Conservation (phyloP, 73 alveolate species). For the Diophrys sp. region DNA sequence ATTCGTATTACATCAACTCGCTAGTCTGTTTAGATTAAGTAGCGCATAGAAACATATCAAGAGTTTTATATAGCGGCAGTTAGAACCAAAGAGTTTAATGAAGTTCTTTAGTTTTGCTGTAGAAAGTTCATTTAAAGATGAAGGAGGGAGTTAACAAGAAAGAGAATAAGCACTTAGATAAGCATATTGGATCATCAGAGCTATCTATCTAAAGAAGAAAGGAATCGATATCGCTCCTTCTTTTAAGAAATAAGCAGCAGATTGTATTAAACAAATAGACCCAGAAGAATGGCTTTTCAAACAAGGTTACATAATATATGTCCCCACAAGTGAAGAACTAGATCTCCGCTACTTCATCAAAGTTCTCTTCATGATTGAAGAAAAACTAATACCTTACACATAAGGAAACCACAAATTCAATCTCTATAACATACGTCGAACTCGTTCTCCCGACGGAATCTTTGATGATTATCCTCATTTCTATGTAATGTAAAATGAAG, state of each 20-base stretch:
- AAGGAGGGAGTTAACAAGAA: background rate
- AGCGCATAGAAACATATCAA: slow-evolving; percentile 22
- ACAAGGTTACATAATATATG: background rate
- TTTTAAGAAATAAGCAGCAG: slow-evolving; percentile 7
- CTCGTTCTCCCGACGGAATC: slow-evolving; percentile 35
- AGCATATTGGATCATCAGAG: slow-evolving; percentile 51
- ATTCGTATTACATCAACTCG: slow-evolving; percentile 29
- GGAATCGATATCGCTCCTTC: slow-evolving; percentile 36
- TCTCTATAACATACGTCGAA: slow-evolving; percentile 36
- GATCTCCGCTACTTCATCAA: slow-evolving; percentile 4
- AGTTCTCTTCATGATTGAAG: background rate
- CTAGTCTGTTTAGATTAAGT: slow-evolving; percentile 27
- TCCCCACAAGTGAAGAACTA: background rate
- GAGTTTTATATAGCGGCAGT: slow-evolving; percentile 1
- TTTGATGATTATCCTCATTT: slow-evolving; percentile 56
- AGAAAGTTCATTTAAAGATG: background rate
- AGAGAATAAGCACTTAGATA: slow-evolving; percentile 19
- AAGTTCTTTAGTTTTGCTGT: background rate
- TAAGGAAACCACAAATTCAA: slow-evolving; percentile 23
- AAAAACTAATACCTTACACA: slow-evolving; percentile 8
- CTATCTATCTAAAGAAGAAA: slow-evolving; percentile 24
- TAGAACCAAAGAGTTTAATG: background rate
- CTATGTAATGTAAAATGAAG: slow-evolving; percentile 34
- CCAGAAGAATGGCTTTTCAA: slow-evolving; percentile 19
- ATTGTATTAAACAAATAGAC: slow-evolving; percentile 12